Evolutionary conservation across 805 yeast genomes (phyloP), one percentile per base, ranked within the genome.

Genomic region (Hanseniaspora clermontiae): DNA sequence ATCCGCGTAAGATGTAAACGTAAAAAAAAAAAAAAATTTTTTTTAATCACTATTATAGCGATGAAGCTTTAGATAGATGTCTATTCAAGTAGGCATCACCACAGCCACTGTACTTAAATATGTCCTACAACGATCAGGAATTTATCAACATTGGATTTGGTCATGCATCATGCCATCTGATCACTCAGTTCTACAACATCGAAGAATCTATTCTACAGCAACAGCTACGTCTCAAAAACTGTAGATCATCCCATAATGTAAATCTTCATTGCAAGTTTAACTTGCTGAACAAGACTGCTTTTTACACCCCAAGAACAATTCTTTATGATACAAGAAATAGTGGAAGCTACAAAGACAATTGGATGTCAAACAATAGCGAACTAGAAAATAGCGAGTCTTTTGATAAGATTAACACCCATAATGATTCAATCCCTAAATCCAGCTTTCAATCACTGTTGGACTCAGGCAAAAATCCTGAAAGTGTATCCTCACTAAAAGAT

Each of bases 291-390:
- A 75, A 76, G 53, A 68, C 78, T 0, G 76, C 77, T 0, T 77
- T 81, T n/a, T 87, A 80, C 65, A 74, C 83, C n/a, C 97, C 98
- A 1, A 70, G 97, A 56, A 79, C 86, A 0, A 63, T 88, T 38
- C 63, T 88, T n/a, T 87, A 90, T 83, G 97, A 93, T 60, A 76
- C 81, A 48, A 72, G 75, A 20, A 83, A 84, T 50, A 96, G 96
- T 61, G 61, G 51, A 53, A 57, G 12, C 55, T 60, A 58, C 56
- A 19, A 34, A 9, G 29, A 29, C 17, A 59, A 53, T 20, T 55
- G 56, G 38, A 47, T 51, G 11, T 45, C 53, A 1, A 37, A 31
- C 2, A 46, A 49, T 14, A 60, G 63, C 19, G 42, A 58, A 1
- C 49, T 46, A 17, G 59, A 55, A 17, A 53, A 60, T 15, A 3